Evolutionary conservation across 257 asterid species (phyloP).

Genomic region (Jaltomata sinuosa): DNA sequence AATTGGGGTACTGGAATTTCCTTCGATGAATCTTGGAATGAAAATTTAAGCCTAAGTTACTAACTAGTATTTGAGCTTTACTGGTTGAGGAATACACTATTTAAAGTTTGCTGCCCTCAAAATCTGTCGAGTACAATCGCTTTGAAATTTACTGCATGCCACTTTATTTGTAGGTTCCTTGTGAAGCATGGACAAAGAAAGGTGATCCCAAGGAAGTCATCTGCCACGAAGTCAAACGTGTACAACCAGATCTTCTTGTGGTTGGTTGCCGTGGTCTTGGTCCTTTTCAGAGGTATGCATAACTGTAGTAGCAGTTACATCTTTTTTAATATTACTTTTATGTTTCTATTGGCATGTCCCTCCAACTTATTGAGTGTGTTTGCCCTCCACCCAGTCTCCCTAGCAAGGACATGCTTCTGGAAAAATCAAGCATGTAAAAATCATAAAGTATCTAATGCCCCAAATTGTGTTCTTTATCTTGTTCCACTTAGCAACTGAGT

Average conservation of each 20-base stretch:
- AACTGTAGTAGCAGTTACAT: neutral
- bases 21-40: neutral
- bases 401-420: neutral
- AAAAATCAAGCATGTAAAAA: too few species aligned
- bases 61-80: neutral
- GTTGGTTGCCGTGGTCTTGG: constrained; percentile 89
- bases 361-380: neutral
- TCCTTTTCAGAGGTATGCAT: constrained; percentile 70
- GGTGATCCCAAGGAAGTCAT: constrained; percentile 82
- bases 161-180: constrained; percentile 45
- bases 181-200: constrained; percentile 78
- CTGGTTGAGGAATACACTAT: neutral
- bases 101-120: neutral
- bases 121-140: neutral
- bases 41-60: neutral
- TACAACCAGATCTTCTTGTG: constrained; percentile 71
- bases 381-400: neutral
- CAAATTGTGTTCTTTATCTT: neutral
- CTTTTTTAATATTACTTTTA: neutral
- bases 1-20: constrained; percentile 46
- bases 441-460: neutral
- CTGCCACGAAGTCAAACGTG: constrained; percentile 58
- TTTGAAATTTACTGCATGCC: neutral
- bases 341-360: neutral
- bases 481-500: neutral